Base-by-base conservation (phyloP, 2,329 filamentous ascomycete species). In the Colletotrichum scovillei region DNA sequence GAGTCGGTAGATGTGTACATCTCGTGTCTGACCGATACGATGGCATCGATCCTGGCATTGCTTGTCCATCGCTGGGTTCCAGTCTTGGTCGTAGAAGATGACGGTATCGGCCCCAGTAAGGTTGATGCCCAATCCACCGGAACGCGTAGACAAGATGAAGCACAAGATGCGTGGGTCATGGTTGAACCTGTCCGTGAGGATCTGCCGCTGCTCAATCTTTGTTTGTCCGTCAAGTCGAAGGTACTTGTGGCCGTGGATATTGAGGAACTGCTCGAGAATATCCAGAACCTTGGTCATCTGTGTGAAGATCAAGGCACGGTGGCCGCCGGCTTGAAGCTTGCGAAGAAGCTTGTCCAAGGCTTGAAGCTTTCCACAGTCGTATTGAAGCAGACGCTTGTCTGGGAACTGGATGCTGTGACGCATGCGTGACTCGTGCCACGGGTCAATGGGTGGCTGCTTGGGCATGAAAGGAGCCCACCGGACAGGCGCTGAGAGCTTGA, bases 31-130 rank as follows among this genome's bases (percentile, higher is more conserved):
- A 1, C 97, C 97, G 77, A 99, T 99, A 76, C 97, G 94, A 84
- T 99, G 97, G 78, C 95, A 97, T 78, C 97, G 91, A 81, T 99
- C 97, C 84, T 99, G 97, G 79, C 97, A 99, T 83, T 99, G 97
- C 83, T 98, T 98, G 86, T 99, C 97, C 97, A 99, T 99, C 64
- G 97, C 97, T 0, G 97, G 97, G 79, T 99, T 99, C 97, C 97
- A 99, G 81, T 99, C 97, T 73, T 98, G 92, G 79, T 99, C 97
- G 83, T 98, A 99, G 83, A 99, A 99, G 76, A 99, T 98, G 78
- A 99, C 97, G 0, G 95, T 98, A 81, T 98, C 97, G 5, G 97
- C 97, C 62, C 97, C 97, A 0, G 96, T 98, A 56, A 99, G 88
- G 78, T 99, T 99, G 85, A 99, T 97, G 70, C 97, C 97, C 0